Evolutionary conservation across 2,329 filamentous ascomycete species (phyloP), one percentile per base, ranked within the genome.

Genomic region (Ophiostoma montium): DNA sequence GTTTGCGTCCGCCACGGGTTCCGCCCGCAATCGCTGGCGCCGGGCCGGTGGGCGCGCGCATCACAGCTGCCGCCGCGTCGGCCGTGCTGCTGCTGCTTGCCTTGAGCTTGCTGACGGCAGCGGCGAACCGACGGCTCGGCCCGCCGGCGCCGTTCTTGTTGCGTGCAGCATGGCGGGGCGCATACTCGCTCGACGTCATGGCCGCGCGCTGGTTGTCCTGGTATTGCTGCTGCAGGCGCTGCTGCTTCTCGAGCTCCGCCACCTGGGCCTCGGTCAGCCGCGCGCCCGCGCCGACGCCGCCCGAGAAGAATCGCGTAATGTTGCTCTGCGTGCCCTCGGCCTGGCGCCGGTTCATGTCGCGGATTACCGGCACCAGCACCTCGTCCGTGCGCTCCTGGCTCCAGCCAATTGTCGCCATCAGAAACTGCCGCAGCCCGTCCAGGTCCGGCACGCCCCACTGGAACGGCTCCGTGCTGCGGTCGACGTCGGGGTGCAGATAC

Each of bases 401-500:
- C 92, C 92, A 98, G 0, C 92, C 92, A 57, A 98, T 86, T 2
- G 90, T 95, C 1, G 77, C 70, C 84, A 94, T 95, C 35, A 98
- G 70, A 59, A 92, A 98, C 23, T 74, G 71, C 7, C 94, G 71
- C 53, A 98, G 68, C 0, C 86, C 86, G 53, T 92, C 86, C 0
- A 98, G 72, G 61, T 98, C 90, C 0, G 92, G 92, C 0, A 95
- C 85, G 30, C 92, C 92, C 92, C 94, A 98, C 62, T 92, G 85
- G 61, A 98, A 98, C 1, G 72, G 67, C 57, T 92, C 82, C 0
- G 83, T 73, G 56, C 80, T 82, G 47, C 66, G 70, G 62, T 98
- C 92, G 11, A 96, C 90, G 56, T 94, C 86, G 0, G 92, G 92
- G 4, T 84, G 65, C 1, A 90, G 67, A 61, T 98, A 98, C 1